Conservation (phyloP, 345 rosid genomes). For the Populus davidiana region DNA sequence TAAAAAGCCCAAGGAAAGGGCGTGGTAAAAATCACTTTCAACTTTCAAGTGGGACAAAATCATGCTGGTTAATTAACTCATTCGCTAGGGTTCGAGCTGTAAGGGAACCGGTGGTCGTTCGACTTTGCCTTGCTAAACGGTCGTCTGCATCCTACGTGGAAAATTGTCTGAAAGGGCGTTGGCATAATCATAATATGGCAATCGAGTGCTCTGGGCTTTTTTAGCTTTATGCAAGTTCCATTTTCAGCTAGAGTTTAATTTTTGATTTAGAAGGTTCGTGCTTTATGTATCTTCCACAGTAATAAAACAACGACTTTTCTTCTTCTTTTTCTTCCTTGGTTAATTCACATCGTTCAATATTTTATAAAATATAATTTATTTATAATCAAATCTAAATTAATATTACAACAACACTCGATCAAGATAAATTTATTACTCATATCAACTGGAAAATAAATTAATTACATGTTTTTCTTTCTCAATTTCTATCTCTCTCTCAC, state of each 20-base stretch:
- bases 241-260: background rate
- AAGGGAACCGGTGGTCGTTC: background rate
- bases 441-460: no score
- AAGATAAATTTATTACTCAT: no score
- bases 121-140: background rate
- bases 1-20: background rate
- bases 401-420: no score
- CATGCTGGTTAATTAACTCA: constrained; percentile 1
- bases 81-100: background rate
- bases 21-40: background rate
- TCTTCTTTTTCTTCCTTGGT: no score
- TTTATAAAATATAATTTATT: no score
- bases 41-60: constrained; percentile 2
- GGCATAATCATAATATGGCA: background rate
- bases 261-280: background rate
- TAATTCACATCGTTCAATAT: no score
- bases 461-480: no score
- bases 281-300: background rate
- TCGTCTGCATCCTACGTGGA: no score
- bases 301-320: background rate
- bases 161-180: background rate
- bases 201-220: background rate
- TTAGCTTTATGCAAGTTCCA: background rate
- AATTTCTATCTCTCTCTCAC: no score
- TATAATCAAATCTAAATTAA: no score